Evolutionary conservation across 305 asterid genomes (phyloP), one percentile per base, ranked within the genome.

Genomic region (Plantago coronopus): DNA sequence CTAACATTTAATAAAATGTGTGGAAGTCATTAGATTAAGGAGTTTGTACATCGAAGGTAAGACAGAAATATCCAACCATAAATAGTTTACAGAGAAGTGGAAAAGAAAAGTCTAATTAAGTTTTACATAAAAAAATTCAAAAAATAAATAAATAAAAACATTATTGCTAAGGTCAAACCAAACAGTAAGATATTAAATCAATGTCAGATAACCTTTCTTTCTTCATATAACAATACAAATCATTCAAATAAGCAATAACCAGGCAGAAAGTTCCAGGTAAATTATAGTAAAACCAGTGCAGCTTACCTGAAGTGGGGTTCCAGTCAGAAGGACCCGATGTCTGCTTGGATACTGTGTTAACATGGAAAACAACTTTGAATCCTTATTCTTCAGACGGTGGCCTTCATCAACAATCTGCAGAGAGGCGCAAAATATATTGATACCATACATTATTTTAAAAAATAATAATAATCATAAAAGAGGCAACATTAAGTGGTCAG

Each of bases 391-490:
- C 6, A 94, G 87, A 60, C 99, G 95, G 63, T 94, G 99, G 40
- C 99, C 99, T 85, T 94, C 99, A 76, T 94, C 99, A 72, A 94
- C 96, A 73, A 94, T 87, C 99, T 93, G 71, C 77, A 75, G 23
- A 72, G 23, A 75, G 69, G 68, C 53, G 72, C 48, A 53, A 69
- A 62, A 67, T 17, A 55, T 63, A 61, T 31, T 57, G 15, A 45
- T 48, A 63, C 62, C 47, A 25, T 9, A 12, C n/a, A n/a, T n/a
- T n/a, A n/a, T n/a, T n/a, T n/a, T n/a, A n/a, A n/a, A n/a, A n/a
- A 12, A 38, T 7, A 38, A 38, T 15, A 38, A 12, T 38, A 38
- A 4, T 11, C 44, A 38, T 38, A 11, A 38, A 16, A 38, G 58
- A 57, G 62, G 62, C 19, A 25, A 65, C 57, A 62, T 20, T 47